Base-by-base conservation (phyloP, 1,284 basidiomycete genomes). In the Apiotrichum montevideense region DNA sequence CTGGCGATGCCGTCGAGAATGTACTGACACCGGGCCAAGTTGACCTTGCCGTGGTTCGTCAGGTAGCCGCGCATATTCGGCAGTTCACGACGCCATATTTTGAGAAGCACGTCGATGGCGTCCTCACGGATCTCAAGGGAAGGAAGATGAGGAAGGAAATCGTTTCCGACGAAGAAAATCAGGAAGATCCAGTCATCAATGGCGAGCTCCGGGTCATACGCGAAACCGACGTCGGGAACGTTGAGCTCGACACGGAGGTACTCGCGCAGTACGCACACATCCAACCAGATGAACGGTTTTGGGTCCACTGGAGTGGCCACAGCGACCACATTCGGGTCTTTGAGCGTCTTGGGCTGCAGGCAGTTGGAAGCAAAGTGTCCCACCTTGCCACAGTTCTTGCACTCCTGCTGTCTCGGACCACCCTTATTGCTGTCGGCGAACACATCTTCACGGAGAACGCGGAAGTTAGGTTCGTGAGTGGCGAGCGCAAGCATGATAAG, bases 151-250 rank as follows among this genome's bases (percentile, higher is more conserved):
- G 96, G 96, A 71, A 99, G 81, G 81, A 99, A 99, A 79, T 99
- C 96, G 80, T 99, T 99, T 67, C 96, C 96, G 71, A 99, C 95
- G 77, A 99, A 98, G 84, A 99, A 98, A 70, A 98, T 98, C 69
- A 99, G 82, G 73, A 99, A 86, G 68, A 99, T 91, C 95, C 96
- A 99, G 76, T 99, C 96, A 82, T 99, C 96, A 76, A 99, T 91
- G 40, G 96, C 94, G 74, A 89, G 86, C 77, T 99, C 96, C 72
- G 96, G 81, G 70, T 92, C 86, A 81, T 95, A 98, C n/a, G 86
- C 84, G 78, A 98, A 96, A 1, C 87, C 80, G 13, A 83, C 77
- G 57, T 84, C 79, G 10, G 88, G 81, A 32, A 96, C 81, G 77
- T 90, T 85, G 67, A 99, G 86, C 75, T 98, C 96, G 71, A 92